phyloP scores from a whole-genome alignment of 1,139 yeast genomes.

The Geotrichum macrosporum region DNA sequence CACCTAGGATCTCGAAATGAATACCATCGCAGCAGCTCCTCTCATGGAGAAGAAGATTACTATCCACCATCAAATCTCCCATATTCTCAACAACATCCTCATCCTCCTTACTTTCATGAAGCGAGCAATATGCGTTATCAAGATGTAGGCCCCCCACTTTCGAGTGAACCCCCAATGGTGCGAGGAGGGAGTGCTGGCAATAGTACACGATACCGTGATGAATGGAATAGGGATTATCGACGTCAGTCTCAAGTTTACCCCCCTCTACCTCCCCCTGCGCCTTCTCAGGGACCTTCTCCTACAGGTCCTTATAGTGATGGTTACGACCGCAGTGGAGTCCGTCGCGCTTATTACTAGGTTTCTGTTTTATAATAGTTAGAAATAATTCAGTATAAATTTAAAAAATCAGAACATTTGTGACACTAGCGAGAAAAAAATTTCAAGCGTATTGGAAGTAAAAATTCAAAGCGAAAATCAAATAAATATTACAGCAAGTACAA shows the following conservation, averaged over 20 bases:
- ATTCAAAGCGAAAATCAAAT: background rate
- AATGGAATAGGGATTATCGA: slow-evolving; percentile 2
- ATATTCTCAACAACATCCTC: background rate
- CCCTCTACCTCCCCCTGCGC: too few relatives aligned
- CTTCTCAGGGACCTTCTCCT: background rate
- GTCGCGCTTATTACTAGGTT: background rate
- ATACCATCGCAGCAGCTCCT: background rate
- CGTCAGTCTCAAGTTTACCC: too few relatives aligned
- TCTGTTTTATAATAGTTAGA: too few relatives aligned
- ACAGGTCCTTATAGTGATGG: slow-evolving; percentile 3
- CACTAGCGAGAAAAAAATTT: too few relatives aligned
- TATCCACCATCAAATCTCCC: too few relatives aligned
- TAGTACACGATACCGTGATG: slow-evolving; percentile 6
- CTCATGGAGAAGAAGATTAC: background rate
- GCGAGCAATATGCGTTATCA: background rate
- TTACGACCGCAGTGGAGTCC: background rate
- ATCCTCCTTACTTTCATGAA: background rate
- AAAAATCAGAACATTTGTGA: too few relatives aligned
- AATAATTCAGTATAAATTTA: too few relatives aligned
- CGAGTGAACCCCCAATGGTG: background rate
- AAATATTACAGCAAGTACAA: background rate
- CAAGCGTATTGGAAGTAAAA: too few relatives aligned
- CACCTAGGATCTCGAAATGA: slow-evolving; percentile 1
- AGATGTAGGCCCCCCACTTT: background rate
- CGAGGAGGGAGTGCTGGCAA: background rate